A percentile compares a stretch with the other conserved stretches of the same genome.
These are phyloP conservation scores for Pelargonium nanum DNA, from an alignment of 345 rosid species.

Conservation along the genomic window DNA sequence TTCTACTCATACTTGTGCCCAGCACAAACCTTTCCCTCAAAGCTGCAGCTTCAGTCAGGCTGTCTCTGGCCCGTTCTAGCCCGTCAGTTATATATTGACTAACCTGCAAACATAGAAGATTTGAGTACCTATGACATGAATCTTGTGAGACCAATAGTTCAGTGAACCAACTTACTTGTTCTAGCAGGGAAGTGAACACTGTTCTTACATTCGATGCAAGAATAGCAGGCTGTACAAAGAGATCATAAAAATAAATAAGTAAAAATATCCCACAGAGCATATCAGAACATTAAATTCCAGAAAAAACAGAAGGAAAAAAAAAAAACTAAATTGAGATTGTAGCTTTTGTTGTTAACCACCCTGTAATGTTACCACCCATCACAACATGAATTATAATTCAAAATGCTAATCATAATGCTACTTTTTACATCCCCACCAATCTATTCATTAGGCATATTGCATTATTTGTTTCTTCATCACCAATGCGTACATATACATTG, in stretches of 20 bases:
- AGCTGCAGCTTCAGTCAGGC: conserved; percentile 88
- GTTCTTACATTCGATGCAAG: conserved; percentile 79
- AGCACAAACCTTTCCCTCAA: conserved; percentile 89
- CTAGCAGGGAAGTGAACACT: conserved; percentile 80
- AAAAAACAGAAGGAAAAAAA: too few species aligned
- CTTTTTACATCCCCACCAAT: too few species aligned
- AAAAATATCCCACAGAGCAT: not conserved
- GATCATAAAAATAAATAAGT: not conserved
- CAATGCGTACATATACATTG: too few species aligned
- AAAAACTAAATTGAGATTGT: not conserved
- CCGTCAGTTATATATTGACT: conserved; percentile 85
- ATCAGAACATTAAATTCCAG: not conserved
- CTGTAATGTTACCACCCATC: not conserved
- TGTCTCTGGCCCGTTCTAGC: conserved; percentile 90
- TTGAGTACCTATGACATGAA: conserved; percentile 8
- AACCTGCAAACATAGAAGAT: conserved; percentile 41
- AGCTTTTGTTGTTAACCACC: not conserved
- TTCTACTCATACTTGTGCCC: conserved; percentile 75
- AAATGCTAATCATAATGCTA: not conserved
- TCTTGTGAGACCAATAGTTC: conserved; percentile 6
- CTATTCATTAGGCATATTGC: too few species aligned
- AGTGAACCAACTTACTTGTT: conserved; percentile 56
- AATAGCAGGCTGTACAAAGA: conserved; percentile 54
- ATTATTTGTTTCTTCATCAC: too few species aligned
- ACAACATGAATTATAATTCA: not conserved